Conservation (phyloP, 768 basidiomycete genomes). For the Tylopilus felleus region DNA sequence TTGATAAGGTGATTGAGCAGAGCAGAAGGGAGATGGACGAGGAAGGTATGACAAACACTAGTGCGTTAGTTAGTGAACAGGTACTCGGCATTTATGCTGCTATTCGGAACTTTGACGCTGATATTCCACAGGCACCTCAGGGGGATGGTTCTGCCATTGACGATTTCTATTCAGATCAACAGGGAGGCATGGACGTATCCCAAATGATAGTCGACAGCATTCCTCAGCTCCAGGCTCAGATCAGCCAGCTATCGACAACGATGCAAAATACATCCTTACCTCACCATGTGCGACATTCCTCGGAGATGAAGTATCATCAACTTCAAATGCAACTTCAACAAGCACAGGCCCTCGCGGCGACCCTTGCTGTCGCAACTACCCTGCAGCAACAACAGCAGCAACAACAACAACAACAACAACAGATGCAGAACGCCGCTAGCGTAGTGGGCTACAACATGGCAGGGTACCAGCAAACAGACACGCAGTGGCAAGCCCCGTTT, state of each 20-base stretch:
- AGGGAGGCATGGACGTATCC: conserved; percentile 67
- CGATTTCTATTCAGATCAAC: conserved; percentile 72
- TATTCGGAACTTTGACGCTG: background rate
- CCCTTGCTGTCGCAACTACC: conserved; percentile 54
- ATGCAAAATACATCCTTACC: conserved; percentile 78
- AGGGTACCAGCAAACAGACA: conserved; percentile 39
- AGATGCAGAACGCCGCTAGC: conserved; percentile 29
- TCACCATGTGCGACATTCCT: conserved; percentile 67
- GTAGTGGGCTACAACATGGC: conserved; percentile 42
- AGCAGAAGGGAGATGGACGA: conserved; percentile 58
- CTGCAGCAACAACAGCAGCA: conserved; percentile 61
- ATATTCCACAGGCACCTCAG: conserved; percentile 21
- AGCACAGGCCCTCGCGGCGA: conserved; percentile 68
- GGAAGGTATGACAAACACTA: conserved; percentile 36
- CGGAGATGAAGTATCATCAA: conserved; percentile 81
- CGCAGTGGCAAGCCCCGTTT: conserved; percentile 48
- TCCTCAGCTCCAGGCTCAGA: conserved; percentile 81
- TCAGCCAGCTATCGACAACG: conserved; percentile 74
- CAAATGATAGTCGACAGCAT: conserved; percentile 72
- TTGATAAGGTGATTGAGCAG: conserved; percentile 77
- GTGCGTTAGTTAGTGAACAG: conserved; percentile 31
- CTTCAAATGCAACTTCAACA: conserved; percentile 77
- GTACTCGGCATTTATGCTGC: conserved; percentile 24
- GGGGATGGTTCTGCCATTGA: conserved; percentile 40
- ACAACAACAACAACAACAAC: conserved; percentile 39